phyloP scores from a whole-genome alignment of 73 alveolate species.

The Paramecium tetraurelia region DNA sequence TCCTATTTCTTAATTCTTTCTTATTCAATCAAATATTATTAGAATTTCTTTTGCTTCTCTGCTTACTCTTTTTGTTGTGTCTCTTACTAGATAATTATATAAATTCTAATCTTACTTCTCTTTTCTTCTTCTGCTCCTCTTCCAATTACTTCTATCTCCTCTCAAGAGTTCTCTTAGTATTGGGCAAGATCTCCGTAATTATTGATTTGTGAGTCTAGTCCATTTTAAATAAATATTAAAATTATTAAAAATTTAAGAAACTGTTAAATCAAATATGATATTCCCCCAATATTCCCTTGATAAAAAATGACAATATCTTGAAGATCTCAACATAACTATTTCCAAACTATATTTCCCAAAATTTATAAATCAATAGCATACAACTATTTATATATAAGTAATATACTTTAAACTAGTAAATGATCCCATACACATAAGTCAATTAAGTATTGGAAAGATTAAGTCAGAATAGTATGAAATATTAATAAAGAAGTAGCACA shows the following conservation, averaged over 20 bases:
- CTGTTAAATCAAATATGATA: not conserved
- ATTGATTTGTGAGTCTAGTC: not conserved
- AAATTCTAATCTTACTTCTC: not conserved
- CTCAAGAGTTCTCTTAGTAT: constrained; percentile 61
- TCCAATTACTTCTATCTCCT: constrained; percentile 30
- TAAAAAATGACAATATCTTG: not conserved
- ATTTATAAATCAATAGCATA: not conserved
- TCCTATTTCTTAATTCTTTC: not conserved
- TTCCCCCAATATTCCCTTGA: not conserved
- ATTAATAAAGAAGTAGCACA: too few species aligned
- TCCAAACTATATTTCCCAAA: not conserved
- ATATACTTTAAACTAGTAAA: not conserved
- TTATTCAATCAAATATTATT: not conserved
- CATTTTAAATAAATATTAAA: not conserved
- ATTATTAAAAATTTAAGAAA: not conserved
- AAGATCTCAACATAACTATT: not conserved
- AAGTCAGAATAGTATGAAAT: not conserved
- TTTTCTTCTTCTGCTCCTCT: constrained; percentile 51
- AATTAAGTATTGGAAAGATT: too few species aligned
- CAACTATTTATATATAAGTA: not conserved
- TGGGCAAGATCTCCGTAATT: constrained; percentile 50
- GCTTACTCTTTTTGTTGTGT: not conserved
- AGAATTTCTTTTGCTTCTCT: not conserved
- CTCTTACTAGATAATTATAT: not conserved
- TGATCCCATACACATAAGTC: not conserved